Evolutionary conservation across 2,329 filamentous ascomycete genomes (phyloP).

Genomic region (Stagonosporopsis tanaceti): DNA sequence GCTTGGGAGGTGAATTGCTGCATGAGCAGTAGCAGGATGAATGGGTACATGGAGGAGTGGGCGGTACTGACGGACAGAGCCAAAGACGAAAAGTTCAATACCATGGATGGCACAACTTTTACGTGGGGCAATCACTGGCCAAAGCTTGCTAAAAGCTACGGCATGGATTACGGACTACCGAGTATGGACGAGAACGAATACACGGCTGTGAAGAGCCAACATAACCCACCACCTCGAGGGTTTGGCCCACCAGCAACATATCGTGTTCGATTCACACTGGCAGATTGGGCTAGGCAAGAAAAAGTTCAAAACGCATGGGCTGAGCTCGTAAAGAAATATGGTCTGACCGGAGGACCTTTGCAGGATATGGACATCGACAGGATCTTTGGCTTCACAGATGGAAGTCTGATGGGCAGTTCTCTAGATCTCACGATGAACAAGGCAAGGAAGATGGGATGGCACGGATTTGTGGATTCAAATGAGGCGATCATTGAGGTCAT

Average conservation of each 20-base stretch:
- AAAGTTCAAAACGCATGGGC: constrained; percentile 57
- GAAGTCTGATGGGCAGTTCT: constrained; percentile 44
- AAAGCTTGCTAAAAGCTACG: constrained; percentile 56
- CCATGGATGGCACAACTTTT: constrained; percentile 55
- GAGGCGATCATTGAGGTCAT: constrained; percentile 55
- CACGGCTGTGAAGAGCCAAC: constrained; percentile 28
- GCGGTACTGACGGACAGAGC: constrained; percentile 54
- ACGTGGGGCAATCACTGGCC: constrained; percentile 60
- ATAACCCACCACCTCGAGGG: constrained; percentile 42
- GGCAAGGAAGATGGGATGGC: constrained; percentile 56
- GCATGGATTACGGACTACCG: constrained; percentile 49
- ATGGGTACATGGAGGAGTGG: constrained; percentile 62
- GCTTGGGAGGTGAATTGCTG: constrained; percentile 56
- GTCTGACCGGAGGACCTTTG: constrained; percentile 53
- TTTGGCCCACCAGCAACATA: constrained; percentile 55
- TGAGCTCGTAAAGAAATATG: constrained; percentile 53
- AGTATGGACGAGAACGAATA: constrained; percentile 22
- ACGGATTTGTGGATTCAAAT: constrained; percentile 56
- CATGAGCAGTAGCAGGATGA: constrained; percentile 57
- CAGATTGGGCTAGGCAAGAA: constrained; percentile 56
- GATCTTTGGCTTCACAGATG: constrained; percentile 58
- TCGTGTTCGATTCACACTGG: constrained; percentile 53
- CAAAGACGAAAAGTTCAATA: constrained; percentile 60
- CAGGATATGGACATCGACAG: constrained; percentile 53
- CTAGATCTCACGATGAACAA: constrained; percentile 54